A percentile compares a stretch with the other conserved stretches of the same genome.
These are phyloP conservation scores for Marsdenia floribunda DNA, from an alignment of 257 asterid species.

Conservation along the genomic window DNA sequence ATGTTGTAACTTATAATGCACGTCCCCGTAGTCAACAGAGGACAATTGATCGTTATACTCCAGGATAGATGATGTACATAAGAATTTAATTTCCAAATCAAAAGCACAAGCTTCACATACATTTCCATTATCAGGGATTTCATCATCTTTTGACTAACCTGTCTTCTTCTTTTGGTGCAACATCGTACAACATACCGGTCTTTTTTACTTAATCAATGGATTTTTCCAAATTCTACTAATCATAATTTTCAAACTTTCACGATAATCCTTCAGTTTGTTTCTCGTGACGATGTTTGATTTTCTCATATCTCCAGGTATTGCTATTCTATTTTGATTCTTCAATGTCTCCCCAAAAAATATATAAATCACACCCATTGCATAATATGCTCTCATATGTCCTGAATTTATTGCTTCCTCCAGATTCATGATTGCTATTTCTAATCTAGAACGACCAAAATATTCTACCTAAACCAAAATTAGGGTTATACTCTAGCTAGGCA, in stretches of 20 bases:
- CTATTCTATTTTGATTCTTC: background rate
- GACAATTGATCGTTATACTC: too few relatives aligned
- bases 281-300: background rate
- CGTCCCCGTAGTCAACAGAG: too few relatives aligned
- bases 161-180: background rate
- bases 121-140: background rate
- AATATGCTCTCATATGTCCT: slow-evolving; percentile 4
- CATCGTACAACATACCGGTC: background rate
- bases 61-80: too few relatives aligned
- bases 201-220: background rate
- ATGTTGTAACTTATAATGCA: too few relatives aligned
- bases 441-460: background rate
- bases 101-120: background rate
- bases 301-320: background rate
- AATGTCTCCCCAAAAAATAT: background rate
- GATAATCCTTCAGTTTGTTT: background rate
- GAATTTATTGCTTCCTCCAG: slow-evolving; percentile 1
- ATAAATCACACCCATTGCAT: slow-evolving; percentile 1
- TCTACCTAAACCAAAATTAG: background rate
- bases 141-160: background rate
- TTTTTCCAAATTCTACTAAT: background rate
- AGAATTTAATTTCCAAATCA: background rate
- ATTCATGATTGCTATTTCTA: background rate
- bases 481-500: too few relatives aligned
- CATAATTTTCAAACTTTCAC: background rate